These are phyloP conservation scores for Candida arabinofermentans DNA, from an alignment of 805 yeast species.

Conservation along the genomic window DNA sequence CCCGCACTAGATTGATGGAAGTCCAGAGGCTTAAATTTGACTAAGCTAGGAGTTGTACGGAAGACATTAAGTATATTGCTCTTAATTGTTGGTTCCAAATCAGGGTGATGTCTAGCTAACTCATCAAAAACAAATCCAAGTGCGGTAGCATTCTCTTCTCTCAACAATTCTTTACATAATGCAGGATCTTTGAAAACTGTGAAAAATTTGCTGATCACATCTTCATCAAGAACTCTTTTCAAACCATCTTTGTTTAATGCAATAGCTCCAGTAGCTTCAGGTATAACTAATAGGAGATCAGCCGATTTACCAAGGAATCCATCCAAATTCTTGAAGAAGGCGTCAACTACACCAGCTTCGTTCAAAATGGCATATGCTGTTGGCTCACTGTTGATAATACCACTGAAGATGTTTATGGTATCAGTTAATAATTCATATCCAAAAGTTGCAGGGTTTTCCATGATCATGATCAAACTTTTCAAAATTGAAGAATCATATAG, in stretches of 20 bases:
- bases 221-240: conserved; percentile 42
- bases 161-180: conserved; percentile 50
- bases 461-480: conserved; percentile 51
- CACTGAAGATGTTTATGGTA: conserved; percentile 59
- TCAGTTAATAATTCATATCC: conserved; percentile 63
- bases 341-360: conserved; percentile 71
- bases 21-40: conserved; percentile 36
- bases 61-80: conserved; percentile 45
- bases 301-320: conserved; percentile 52
- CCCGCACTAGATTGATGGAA: conserved; percentile 41
- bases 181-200: conserved; percentile 44
- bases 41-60: conserved; percentile 37
- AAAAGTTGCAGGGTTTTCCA: conserved; percentile 54
- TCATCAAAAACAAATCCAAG: conserved; percentile 75
- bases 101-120: conserved; percentile 78
- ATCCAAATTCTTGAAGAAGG: conserved; percentile 55
- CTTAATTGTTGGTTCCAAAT: conserved; percentile 55
- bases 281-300: conserved; percentile 56
- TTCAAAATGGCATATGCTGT: conserved; percentile 77
- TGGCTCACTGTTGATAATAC: conserved; percentile 84
- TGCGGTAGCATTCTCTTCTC: conserved; percentile 47
- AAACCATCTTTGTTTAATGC: conserved; percentile 75
- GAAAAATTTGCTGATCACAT: conserved; percentile 42
- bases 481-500: conserved; percentile 83
- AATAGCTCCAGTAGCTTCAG: conserved; percentile 78